Conservation (phyloP, 2,329 filamentous ascomycete species). For the Colletotrichum agaves region DNA sequence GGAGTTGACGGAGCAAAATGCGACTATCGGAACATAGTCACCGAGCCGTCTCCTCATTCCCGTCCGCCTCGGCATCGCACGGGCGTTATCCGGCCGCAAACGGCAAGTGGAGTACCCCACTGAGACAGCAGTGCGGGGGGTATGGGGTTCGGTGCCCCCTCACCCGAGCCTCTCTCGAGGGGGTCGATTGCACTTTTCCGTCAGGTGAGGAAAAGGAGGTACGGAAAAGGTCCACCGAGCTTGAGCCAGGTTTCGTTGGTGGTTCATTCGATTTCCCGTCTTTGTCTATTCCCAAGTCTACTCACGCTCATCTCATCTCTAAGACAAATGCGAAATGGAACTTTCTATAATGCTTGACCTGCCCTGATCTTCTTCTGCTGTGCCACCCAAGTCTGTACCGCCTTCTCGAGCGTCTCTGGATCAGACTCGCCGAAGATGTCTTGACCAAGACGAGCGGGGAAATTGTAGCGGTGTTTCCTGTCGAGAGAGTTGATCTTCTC, state of each 20-base stretch:
- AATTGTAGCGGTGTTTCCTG: conserved; percentile 54
- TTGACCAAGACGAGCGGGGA: conserved; percentile 53
- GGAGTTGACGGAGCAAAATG: conserved; percentile 22
- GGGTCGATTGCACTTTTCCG: conserved; percentile 14
- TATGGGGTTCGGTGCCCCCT: conserved; percentile 29
- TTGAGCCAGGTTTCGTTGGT: background rate
- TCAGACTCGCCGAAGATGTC: conserved; percentile 56
- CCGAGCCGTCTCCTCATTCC: conserved; percentile 13
- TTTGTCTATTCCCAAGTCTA: background rate
- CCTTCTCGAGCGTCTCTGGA: conserved; percentile 49
- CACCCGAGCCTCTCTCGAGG: conserved; percentile 14
- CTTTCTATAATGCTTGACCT: conserved; percentile 1
- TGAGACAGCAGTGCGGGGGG: conserved; percentile 17
- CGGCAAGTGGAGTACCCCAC: conserved; percentile 15
- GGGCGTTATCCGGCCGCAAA: conserved; percentile 11
- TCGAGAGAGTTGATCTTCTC: conserved; percentile 52
- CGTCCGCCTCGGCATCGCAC: conserved; percentile 16
- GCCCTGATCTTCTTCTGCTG: conserved; percentile 46
- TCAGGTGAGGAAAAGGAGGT: background rate
- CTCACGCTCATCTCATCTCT: no score
- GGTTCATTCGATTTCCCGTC: conserved; percentile 1
- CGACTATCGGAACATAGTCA: conserved; percentile 23
- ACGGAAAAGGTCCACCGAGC: conserved; percentile 22
- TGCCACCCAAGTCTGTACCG: conserved; percentile 48
- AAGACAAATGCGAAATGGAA: background rate